A percentile compares a stretch with the other conserved stretches of the same genome.
phyloP scores from a whole-genome alignment of 257 asterid species.

The Plectranthus barbatus region DNA sequence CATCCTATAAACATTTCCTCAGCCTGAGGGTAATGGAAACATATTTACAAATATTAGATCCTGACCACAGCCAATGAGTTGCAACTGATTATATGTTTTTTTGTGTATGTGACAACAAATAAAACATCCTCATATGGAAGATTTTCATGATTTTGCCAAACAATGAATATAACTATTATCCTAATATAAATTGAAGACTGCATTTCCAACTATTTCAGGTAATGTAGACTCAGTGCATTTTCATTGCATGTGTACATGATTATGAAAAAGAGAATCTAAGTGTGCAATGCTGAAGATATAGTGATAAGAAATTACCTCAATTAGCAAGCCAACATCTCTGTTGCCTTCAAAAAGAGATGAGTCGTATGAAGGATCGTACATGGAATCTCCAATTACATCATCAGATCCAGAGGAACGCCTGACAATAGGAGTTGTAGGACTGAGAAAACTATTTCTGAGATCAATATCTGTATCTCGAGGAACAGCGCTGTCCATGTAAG shows the following conservation, averaged over 20 bases:
- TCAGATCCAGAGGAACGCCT: constrained; percentile 57
- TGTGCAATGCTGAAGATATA: constrained; percentile 7
- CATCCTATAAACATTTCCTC: not conserved
- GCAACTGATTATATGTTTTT: not conserved
- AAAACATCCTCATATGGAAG: not conserved
- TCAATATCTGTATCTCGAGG: constrained; percentile 64
- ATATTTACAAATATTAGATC: not conserved
- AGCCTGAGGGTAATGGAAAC: not conserved
- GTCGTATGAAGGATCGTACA: constrained; percentile 68
- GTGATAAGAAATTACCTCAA: constrained; percentile 39
- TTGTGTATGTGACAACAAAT: not conserved
- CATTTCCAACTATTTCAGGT: constrained; percentile 1
- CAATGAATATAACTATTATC: not conserved
- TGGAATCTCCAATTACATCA: constrained; percentile 66
- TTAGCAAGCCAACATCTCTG: constrained; percentile 36
- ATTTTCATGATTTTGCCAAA: not conserved
- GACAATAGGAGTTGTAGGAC: constrained; percentile 66
- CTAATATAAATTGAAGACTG: not conserved
- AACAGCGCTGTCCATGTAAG: constrained; percentile 46
- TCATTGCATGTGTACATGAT: not conserved
- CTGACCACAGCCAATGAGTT: not conserved
- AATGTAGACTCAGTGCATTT: not conserved
- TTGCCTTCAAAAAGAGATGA: constrained; percentile 77
- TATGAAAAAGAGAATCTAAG: not conserved
- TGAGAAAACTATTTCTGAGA: constrained; percentile 75